phyloP scores from a whole-genome alignment of 139 green algal genomes.

The Astrephomene gubernaculifera region DNA sequence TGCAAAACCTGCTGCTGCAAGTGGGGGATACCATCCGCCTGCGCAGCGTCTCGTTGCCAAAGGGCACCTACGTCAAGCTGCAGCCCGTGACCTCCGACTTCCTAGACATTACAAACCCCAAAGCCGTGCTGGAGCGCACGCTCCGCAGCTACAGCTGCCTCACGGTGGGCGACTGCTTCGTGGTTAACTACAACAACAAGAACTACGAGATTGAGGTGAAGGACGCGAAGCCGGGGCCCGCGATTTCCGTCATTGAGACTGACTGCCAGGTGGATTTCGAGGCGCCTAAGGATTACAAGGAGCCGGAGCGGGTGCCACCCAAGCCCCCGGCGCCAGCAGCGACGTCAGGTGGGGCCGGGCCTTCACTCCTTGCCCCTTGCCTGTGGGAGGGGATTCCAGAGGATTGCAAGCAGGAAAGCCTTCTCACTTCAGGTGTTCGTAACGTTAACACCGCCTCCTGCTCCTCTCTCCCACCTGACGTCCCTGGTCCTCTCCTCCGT shows the following conservation, averaged over 20 bases:
- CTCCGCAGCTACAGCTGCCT: slow-evolving; percentile 91
- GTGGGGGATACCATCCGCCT: slow-evolving; percentile 94
- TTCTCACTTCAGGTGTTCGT: too few relatives aligned
- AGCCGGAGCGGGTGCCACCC: slow-evolving; percentile 66
- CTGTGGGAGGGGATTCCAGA: too few relatives aligned
- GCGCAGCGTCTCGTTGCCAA: slow-evolving; percentile 87
- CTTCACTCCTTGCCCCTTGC: too few relatives aligned
- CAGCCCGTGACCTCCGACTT: slow-evolving; percentile 97
- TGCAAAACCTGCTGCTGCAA: slow-evolving; percentile 95
- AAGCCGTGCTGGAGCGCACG: slow-evolving; percentile 96
- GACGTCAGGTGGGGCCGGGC: slow-evolving; percentile 1
- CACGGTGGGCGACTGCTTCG: slow-evolving; percentile 88
- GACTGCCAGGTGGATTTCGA: slow-evolving; percentile 97
- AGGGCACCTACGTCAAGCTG: slow-evolving; percentile 96
- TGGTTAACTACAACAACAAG: slow-evolving; percentile 97
- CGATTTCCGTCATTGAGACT: slow-evolving; percentile 98
- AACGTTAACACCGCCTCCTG: too few relatives aligned
- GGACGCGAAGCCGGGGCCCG: slow-evolving; percentile 85
- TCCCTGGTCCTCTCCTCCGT: too few relatives aligned
- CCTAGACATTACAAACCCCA: slow-evolving; percentile 97
- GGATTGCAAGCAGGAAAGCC: too few relatives aligned
- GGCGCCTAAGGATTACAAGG: slow-evolving; percentile 96
- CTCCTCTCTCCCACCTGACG: too few relatives aligned
- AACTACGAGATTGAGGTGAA: slow-evolving; percentile 91
- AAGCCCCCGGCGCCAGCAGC: neutral